phyloP scores from a whole-genome alignment of 73 alveolate species.

The Paramecium tetraurelia region DNA sequence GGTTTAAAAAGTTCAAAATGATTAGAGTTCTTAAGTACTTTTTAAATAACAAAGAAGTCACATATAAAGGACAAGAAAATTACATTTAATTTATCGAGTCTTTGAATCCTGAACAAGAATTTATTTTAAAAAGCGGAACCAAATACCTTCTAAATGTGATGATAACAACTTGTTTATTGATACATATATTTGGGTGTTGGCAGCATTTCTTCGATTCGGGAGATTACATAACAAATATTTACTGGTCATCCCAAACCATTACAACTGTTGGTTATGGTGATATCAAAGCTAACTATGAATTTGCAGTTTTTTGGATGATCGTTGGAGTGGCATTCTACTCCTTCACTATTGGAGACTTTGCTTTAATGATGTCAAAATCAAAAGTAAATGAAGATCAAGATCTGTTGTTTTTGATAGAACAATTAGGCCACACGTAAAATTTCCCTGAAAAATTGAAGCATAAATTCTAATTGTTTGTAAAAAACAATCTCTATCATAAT shows the following conservation, averaged over 20 bases:
- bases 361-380: background rate
- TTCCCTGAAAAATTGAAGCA: background rate
- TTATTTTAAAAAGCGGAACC: background rate
- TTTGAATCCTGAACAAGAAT: background rate
- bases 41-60: background rate
- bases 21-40: background rate
- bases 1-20: background rate
- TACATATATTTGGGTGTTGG: constrained; percentile 28
- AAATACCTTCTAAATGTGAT: background rate
- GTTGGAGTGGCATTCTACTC: background rate
- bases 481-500: background rate
- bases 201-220: background rate
- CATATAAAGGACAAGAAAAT: background rate
- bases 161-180: background rate
- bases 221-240: background rate
- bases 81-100: background rate
- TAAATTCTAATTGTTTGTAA: background rate
- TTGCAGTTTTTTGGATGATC: background rate
- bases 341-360: constrained; percentile 10
- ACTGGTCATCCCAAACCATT: constrained; percentile 9
- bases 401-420: background rate
- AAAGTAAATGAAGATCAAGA: background rate
- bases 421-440: background rate
- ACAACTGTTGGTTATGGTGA: constrained; percentile 23
- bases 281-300: background rate